A percentile compares a stretch with the other conserved stretches of the same genome.
Evolutionary conservation across 2,329 filamentous ascomycete species (phyloP).

Genomic region (Trichoderma sp.): DNA sequence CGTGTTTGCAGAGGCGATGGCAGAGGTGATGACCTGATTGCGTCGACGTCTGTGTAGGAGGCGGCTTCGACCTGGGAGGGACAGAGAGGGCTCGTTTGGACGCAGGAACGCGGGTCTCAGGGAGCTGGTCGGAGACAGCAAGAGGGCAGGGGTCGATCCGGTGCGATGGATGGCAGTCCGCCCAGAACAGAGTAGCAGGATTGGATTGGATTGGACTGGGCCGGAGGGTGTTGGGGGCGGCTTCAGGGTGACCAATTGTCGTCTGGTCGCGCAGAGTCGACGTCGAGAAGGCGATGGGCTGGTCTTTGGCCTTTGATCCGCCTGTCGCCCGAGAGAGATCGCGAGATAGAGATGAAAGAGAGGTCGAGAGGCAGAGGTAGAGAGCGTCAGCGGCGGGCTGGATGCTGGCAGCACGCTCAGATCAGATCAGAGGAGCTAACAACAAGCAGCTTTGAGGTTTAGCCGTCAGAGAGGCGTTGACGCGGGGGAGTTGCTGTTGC

Average conservation of each 20-base stretch:
- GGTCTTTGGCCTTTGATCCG: neutral
- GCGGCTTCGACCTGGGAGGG: conserved; percentile 8
- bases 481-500: conserved; percentile 15
- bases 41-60: conserved; percentile 7
- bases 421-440: neutral
- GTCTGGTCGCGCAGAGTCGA: conserved; percentile 14
- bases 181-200: neutral
- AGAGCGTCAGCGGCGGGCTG: conserved; percentile 12
- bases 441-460: conserved; percentile 11
- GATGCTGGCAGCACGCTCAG: neutral
- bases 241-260: conserved; percentile 16
- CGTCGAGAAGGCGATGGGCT: conserved; percentile 2
- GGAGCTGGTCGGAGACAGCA: conserved; percentile 19
- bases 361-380: neutral
- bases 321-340: neutral
- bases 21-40: conserved; percentile 1
- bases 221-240: neutral
- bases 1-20: neutral
- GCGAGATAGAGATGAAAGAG: neutral
- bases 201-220: neutral
- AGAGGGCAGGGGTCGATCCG: conserved; percentile 5
- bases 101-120: conserved; percentile 20
- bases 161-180: conserved; percentile 1
- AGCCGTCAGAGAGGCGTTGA: conserved; percentile 15
- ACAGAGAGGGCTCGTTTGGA: conserved; percentile 1